Evolutionary conservation across 225 moss, liverwort and hornwort genomes (phyloP).

Genomic region (Polytrichum formosum): DNA sequence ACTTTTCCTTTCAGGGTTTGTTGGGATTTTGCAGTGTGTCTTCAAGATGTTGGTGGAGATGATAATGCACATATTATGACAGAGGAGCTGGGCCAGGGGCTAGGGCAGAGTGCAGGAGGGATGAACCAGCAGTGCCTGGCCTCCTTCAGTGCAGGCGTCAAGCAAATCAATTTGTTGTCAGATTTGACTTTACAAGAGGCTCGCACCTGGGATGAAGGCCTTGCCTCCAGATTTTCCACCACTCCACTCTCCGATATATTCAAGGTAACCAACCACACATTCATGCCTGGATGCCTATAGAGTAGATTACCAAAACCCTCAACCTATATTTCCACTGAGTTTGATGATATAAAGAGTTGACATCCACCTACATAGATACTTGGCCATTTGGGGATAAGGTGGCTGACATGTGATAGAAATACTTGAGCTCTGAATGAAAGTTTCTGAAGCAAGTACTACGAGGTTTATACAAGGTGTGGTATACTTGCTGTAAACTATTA

Average conservation of each 20-base stretch:
- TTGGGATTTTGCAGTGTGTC: no score
- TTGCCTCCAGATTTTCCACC: conserved; percentile 69
- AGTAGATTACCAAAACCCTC: no score
- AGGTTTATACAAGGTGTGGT: no score
- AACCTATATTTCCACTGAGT: not conserved
- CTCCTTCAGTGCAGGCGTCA: conserved; percentile 28
- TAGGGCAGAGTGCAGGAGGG: conserved; percentile 26
- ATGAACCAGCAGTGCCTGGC: conserved; percentile 18
- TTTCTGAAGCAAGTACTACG: no score
- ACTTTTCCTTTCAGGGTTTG: no score
- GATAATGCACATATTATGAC: conserved; percentile 27
- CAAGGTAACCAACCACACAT: conserved; percentile 42
- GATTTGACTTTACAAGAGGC: conserved; percentile 66
- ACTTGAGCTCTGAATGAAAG: no score
- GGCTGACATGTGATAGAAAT: no score
- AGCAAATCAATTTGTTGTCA: conserved; percentile 63
- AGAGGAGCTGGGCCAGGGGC: conserved; percentile 30
- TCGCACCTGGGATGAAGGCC: conserved; percentile 91
- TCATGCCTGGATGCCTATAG: no score
- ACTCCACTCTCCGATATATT: conserved; percentile 74
- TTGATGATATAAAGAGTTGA: no score
- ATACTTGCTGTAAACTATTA: no score
- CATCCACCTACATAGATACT: no score
- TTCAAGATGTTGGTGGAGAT: conserved; percentile 9
- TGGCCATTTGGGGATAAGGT: no score